phyloP scores from a whole-genome alignment of 2,329 filamentous ascomycete species.

The Pseudophaeomoniella oleicola region DNA sequence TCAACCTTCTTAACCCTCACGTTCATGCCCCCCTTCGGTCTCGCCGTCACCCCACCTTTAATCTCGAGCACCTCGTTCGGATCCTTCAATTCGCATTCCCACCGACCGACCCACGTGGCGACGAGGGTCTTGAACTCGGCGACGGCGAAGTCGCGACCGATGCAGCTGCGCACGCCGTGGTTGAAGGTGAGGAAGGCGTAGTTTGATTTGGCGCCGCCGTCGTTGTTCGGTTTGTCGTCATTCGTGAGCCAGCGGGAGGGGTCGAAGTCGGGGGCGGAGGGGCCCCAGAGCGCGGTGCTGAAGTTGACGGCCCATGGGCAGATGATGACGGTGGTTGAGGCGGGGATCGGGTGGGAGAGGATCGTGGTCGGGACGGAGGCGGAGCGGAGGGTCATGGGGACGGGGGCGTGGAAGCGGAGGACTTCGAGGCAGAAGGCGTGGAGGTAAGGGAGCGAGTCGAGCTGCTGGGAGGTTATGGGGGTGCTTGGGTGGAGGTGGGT shows the following conservation, averaged over 20 bases:
- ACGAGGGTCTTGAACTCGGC: constrained; percentile 75
- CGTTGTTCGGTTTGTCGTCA: constrained; percentile 25
- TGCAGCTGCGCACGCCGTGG: constrained; percentile 38
- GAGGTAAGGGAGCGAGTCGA: constrained; percentile 66
- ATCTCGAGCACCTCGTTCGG: constrained; percentile 46
- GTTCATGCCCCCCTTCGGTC: constrained; percentile 57
- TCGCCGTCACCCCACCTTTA: constrained; percentile 55
- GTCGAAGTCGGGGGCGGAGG: constrained; percentile 58
- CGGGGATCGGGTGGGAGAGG: constrained; percentile 49
- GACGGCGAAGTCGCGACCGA: constrained; percentile 36
- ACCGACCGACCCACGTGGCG: constrained; percentile 61
- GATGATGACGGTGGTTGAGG: constrained; percentile 55
- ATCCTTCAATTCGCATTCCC: constrained; percentile 53
- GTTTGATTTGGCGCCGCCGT: constrained; percentile 57
- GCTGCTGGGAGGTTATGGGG: constrained; percentile 21
- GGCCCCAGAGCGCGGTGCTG: constrained; percentile 56
- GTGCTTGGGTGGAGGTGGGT: constrained; percentile 13
- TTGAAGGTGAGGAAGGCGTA: constrained; percentile 64
- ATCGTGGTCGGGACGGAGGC: constrained; percentile 51
- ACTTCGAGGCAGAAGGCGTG: constrained; percentile 67
- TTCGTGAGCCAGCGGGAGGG: constrained; percentile 56
- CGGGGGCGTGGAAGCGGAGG: constrained; percentile 58
- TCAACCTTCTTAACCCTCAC: constrained; percentile 53
- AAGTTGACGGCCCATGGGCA: constrained; percentile 55
- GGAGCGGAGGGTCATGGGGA: constrained; percentile 55